phyloP scores from a whole-genome alignment of 169 alveolate genomes.

The Amoebophrya sp. region DNA sequence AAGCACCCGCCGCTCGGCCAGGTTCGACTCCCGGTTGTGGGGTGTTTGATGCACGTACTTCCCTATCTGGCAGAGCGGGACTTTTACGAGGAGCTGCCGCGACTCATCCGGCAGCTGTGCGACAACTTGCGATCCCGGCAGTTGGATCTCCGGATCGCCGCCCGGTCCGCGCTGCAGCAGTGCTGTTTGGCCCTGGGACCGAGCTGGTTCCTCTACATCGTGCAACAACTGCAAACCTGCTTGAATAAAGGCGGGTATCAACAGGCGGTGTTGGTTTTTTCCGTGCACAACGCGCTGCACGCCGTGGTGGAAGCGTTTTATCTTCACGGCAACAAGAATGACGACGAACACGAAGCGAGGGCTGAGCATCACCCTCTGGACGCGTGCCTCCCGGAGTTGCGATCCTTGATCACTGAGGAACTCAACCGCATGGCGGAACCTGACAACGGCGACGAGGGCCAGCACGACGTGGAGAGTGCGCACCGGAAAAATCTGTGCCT shows the following conservation, averaged over 20 bases:
- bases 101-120: not conserved
- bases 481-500: constrained; percentile 3
- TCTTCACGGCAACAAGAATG: not conserved
- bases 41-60: not conserved
- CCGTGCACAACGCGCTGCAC: not conserved
- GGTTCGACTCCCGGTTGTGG: not conserved
- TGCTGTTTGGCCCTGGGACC: not conserved
- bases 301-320: not conserved
- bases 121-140: not conserved
- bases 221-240: not conserved
- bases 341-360: not conserved
- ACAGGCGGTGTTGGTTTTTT: not conserved
- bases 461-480: not conserved
- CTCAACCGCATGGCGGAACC: not conserved
- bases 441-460: not conserved
- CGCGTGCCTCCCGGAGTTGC: not conserved
- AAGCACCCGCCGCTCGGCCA: not conserved
- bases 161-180: not conserved
- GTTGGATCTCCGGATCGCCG: not conserved
- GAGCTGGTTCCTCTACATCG: not conserved
- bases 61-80: not conserved
- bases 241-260: not conserved
- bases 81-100: constrained; percentile 8
- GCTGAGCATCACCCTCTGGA: not conserved
- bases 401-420: not conserved